Conservation (phyloP, 176 grass and related monocot species). For the Carex littledalei region DNA sequence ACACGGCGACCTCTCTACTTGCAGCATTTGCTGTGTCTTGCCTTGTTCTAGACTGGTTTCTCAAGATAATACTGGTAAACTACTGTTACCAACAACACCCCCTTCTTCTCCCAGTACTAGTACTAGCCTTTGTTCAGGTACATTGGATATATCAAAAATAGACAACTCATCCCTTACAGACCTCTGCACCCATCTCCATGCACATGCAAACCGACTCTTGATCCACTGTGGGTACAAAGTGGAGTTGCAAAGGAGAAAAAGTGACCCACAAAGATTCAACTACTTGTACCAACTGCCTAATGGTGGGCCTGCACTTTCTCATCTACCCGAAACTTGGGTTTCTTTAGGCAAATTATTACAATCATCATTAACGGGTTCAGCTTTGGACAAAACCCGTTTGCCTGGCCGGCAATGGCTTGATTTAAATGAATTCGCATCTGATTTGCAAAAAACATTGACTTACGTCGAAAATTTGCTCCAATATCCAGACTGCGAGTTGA, state of each 20-base stretch:
- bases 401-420: slow-evolving; percentile 46
- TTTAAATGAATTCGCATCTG: slow-evolving; percentile 49
- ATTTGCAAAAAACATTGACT: slow-evolving; percentile 50
- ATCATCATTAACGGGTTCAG: slow-evolving; percentile 12
- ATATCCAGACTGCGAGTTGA: slow-evolving; percentile 29
- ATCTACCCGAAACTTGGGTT: slow-evolving; percentile 75
- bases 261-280: slow-evolving; percentile 36
- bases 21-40: slow-evolving; percentile 23
- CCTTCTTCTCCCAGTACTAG: not conserved
- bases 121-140: slow-evolving; percentile 27
- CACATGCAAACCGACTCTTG: slow-evolving; percentile 69
- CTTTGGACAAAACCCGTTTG: slow-evolving; percentile 28
- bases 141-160: slow-evolving; percentile 17
- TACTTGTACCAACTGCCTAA: slow-evolving; percentile 30
- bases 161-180: not conserved
- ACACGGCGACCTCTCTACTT: slow-evolving; percentile 56
- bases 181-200: slow-evolving; percentile 57
- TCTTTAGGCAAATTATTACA: slow-evolving; percentile 56
- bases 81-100: slow-evolving; percentile 24
- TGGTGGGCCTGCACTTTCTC: slow-evolving; percentile 26
- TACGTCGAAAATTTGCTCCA: slow-evolving; percentile 44
- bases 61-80: not conserved
- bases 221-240: slow-evolving; percentile 64
- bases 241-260: slow-evolving; percentile 29
- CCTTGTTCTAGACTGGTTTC: not conserved